Conservation (phyloP, 257 asterid genomes). For the Petunia axillaris region DNA sequence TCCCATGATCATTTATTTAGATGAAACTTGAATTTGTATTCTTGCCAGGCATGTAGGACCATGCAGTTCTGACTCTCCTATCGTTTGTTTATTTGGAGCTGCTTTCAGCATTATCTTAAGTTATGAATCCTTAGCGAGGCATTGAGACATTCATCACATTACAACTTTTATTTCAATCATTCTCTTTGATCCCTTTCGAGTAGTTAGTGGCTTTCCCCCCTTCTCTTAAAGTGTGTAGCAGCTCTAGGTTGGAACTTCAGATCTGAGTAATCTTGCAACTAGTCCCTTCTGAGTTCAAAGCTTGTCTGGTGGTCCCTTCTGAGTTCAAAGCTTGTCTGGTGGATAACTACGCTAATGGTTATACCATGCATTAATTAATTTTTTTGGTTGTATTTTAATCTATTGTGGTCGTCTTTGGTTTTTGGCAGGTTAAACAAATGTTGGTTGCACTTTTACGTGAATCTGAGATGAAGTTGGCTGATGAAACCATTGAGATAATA, state of each 20-base stretch:
- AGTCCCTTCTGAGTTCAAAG: too few relatives aligned
- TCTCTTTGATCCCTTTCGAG: too few relatives aligned
- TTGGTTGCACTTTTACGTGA: constrained; percentile 86
- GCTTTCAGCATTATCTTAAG: neutral
- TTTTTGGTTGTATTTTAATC: constrained; percentile 22
- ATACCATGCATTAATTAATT: neutral
- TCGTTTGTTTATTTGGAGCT: neutral
- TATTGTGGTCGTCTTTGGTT: constrained; percentile 24
- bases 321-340: neutral
- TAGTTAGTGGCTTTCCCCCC: too few relatives aligned
- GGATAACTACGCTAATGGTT: neutral
- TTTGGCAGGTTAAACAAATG: constrained; percentile 94
- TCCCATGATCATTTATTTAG: neutral
- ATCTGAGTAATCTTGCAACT: too few relatives aligned
- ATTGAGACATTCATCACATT: neutral
- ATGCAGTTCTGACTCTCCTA: neutral
- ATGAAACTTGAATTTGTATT: neutral
- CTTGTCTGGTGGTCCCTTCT: neutral
- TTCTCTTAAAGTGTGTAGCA: too few relatives aligned
- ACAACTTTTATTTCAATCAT: too few relatives aligned
- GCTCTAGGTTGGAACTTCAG: too few relatives aligned
- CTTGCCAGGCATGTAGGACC: neutral
- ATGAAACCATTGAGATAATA: constrained; percentile 87
- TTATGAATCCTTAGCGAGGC: neutral
- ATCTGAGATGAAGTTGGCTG: constrained; percentile 95